phyloP scores from a whole-genome alignment of 2,329 filamentous ascomycete genomes.

The Fonsecaea pedrosoi region DNA sequence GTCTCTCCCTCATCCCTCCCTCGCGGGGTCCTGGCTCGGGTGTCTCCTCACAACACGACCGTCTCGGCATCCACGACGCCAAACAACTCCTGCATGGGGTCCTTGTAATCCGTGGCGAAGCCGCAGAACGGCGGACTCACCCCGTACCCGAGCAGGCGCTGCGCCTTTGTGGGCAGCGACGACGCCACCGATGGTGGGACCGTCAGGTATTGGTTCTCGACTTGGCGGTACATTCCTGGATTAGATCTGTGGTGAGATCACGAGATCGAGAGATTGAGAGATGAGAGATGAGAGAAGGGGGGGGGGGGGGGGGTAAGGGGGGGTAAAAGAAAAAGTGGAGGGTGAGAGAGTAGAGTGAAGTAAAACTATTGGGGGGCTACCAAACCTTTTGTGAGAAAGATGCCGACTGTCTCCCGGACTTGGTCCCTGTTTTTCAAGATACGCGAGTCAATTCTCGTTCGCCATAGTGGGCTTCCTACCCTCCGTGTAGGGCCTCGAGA shows the following conservation, averaged over 20 bases:
- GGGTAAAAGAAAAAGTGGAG: background rate
- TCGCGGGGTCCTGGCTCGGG: no score
- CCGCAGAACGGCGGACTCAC: constrained; percentile 47
- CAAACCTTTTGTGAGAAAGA: constrained; percentile 28
- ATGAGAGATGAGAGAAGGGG: no score
- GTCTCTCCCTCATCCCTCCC: background rate
- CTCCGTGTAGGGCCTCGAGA: no score
- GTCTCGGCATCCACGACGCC: constrained; percentile 39
- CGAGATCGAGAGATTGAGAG: background rate
- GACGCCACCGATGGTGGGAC: constrained; percentile 36
- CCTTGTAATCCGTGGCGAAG: constrained; percentile 46
- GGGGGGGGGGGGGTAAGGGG: background rate
- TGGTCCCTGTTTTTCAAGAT: constrained; percentile 15
- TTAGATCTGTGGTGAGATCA: background rate
- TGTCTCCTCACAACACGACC: constrained; percentile 8
- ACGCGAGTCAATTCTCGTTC: background rate
- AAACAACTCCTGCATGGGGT: constrained; percentile 49
- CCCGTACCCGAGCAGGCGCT: constrained; percentile 40
- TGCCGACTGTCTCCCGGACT: constrained; percentile 28
- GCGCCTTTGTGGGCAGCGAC: constrained; percentile 32
- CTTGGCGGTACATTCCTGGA: constrained; percentile 34
- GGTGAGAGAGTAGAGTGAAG: constrained; percentile 37
- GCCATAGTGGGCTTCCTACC: no score
- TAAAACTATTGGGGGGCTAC: background rate
- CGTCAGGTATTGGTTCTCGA: constrained; percentile 42